Evolutionary conservation across 2,329 filamentous ascomycete species (phyloP).

Genomic region (Xylariaceae sp.): DNA sequence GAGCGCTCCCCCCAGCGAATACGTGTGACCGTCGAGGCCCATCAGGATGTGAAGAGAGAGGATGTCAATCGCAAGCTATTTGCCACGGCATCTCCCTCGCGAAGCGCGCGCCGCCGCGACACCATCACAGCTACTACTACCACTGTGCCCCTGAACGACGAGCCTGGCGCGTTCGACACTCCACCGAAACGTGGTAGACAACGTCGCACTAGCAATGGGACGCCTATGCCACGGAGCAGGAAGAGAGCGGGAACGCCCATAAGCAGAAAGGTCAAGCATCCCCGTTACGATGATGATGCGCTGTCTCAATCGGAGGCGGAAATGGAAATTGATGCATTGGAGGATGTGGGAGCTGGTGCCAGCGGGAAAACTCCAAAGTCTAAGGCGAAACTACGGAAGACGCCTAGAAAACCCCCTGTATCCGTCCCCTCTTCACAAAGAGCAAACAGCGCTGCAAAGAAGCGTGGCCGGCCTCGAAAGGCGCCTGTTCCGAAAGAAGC

Average conservation of each 20-base stretch:
- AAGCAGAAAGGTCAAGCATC: slow-evolving; percentile 31
- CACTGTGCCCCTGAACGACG: slow-evolving; percentile 42
- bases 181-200: slow-evolving; percentile 43
- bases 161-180: slow-evolving; percentile 29
- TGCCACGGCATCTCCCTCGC: slow-evolving; percentile 36
- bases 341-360: slow-evolving; percentile 20
- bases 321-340: slow-evolving; percentile 22
- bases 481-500: slow-evolving; percentile 24
- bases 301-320: slow-evolving; percentile 25
- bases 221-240: slow-evolving; percentile 44
- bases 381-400: slow-evolving; percentile 32
- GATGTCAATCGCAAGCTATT: slow-evolving; percentile 34
- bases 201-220: slow-evolving; percentile 45
- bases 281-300: slow-evolving; percentile 30
- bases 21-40: slow-evolving; percentile 50
- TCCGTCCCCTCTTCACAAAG: slow-evolving; percentile 27
- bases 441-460: slow-evolving; percentile 26
- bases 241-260: slow-evolving; percentile 44
- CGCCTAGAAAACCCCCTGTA: slow-evolving; percentile 23
- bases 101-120: slow-evolving; percentile 33
- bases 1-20: slow-evolving; percentile 46
- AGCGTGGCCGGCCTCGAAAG: slow-evolving; percentile 31
- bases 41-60: slow-evolving; percentile 25
- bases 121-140: slow-evolving; percentile 43
- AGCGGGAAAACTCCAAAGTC: slow-evolving; percentile 30